Evolutionary conservation across 1,284 basidiomycete species (phyloP).

Genomic region (Rhodotorula sp.): DNA sequence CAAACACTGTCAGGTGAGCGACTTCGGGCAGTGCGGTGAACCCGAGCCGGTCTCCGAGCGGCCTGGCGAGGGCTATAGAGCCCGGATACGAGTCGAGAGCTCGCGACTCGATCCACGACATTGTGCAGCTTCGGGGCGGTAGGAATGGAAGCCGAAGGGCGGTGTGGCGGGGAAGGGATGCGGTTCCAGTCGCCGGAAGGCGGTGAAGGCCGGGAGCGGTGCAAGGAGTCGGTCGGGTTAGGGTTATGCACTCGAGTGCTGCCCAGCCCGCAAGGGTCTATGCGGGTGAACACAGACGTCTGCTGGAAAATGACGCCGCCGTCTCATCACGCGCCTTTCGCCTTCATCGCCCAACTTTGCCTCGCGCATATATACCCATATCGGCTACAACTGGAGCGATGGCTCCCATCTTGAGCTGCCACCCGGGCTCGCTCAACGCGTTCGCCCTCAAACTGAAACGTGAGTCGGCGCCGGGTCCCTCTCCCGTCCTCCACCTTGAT

Average conservation of each 20-base stretch:
- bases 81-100: conserved; percentile 11
- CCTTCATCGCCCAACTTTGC: too few species aligned
- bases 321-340: too few species aligned
- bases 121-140: not conserved
- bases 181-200: too few species aligned
- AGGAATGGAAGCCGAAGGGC: too few species aligned
- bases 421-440: conserved; percentile 41
- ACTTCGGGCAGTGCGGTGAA: conserved; percentile 45
- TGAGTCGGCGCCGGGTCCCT: conserved; percentile 7
- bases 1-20: conserved; percentile 44
- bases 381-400: not conserved
- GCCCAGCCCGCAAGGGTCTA: too few species aligned
- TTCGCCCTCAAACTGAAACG: conserved; percentile 43
- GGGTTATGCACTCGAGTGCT: too few species aligned
- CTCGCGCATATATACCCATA: not conserved
- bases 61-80: conserved; percentile 15
- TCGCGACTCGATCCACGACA: conserved; percentile 28
- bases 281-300: too few species aligned
- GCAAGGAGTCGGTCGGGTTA: too few species aligned
- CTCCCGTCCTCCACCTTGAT: not conserved
- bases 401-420: conserved; percentile 36
- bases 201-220: too few species aligned
- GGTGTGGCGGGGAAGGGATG: not conserved
- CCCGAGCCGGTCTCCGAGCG: conserved; percentile 40
- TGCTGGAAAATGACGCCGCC: too few species aligned